A percentile compares a stretch with the other conserved stretches of the same genome.
Conservation (phyloP, 2,329 filamentous ascomycete genomes). For the Sclerotiophoma versabilis region DNA sequence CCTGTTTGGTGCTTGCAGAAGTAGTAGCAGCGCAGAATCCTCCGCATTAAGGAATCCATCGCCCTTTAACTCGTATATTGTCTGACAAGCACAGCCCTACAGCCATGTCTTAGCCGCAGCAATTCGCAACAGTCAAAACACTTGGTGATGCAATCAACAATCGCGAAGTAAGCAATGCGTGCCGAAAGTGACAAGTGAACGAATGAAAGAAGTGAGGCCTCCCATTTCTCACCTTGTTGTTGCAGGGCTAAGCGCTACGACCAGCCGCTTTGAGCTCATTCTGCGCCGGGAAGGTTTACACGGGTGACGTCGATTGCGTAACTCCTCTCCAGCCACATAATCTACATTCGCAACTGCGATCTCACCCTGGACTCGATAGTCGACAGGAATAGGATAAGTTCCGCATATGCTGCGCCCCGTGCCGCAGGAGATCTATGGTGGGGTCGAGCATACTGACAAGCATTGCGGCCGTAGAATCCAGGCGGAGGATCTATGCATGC, state of each 20-base stretch:
- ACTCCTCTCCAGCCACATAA: not conserved
- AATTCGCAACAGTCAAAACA: not conserved
- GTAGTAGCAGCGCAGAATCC: constrained; percentile 25
- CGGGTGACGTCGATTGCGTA: not conserved
- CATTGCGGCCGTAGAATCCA: not conserved
- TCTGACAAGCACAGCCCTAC: not conserved
- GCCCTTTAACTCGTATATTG: not conserved
- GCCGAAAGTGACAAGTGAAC: not conserved
- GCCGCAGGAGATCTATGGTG: not conserved
- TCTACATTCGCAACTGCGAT: not conserved
- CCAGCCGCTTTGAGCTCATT: constrained; percentile 10
- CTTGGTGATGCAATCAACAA: constrained; percentile 2
- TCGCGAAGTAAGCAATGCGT: not conserved
- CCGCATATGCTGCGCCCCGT: not conserved
- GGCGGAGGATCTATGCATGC: not conserved
- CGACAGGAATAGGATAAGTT: not conserved
- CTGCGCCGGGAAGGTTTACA: constrained; percentile 2
- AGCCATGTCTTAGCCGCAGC: not conserved
- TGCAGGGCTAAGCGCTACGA: not conserved
- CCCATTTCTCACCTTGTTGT: not conserved
- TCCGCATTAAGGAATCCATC: constrained; percentile 21
- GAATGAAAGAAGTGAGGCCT: constrained; percentile 2
- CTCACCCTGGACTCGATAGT: not conserved
- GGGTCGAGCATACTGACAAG: not conserved
- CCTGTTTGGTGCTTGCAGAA: not conserved